These are phyloP conservation scores for Galerina sulciceps DNA, from an alignment of 768 basidiomycete genomes.

Conservation along the genomic window DNA sequence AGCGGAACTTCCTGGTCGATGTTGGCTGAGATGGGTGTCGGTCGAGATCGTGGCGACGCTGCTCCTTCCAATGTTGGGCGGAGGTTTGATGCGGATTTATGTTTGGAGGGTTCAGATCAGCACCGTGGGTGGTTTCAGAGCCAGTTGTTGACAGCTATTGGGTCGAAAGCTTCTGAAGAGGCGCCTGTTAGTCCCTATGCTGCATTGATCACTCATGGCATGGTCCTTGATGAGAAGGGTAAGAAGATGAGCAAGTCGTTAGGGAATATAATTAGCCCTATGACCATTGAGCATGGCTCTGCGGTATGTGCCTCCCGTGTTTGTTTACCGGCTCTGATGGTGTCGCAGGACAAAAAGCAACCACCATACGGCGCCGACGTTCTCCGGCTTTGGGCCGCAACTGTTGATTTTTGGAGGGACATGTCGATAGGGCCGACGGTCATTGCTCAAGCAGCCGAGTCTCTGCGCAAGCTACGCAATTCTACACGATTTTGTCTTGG, in stretches of 20 bases:
- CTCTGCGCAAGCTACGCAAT: slow-evolving; percentile 83
- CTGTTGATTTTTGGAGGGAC: slow-evolving; percentile 88
- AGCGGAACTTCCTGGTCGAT: slow-evolving; percentile 95
- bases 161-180: slow-evolving; percentile 39
- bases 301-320: slow-evolving; percentile 48
- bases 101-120: slow-evolving; percentile 95
- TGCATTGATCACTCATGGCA: slow-evolving; percentile 91
- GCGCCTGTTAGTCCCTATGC: slow-evolving; percentile 62
- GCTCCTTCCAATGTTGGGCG: slow-evolving; percentile 15
- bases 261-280: slow-evolving; percentile 89
- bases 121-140: slow-evolving; percentile 99
- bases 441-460: slow-evolving; percentile 75
- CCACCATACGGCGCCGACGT: slow-evolving; percentile 87
- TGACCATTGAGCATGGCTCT: slow-evolving; percentile 79
- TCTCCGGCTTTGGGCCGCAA: slow-evolving; percentile 89
- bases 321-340: neutral
- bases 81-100: slow-evolving; percentile 74
- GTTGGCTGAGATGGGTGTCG: slow-evolving; percentile 49
- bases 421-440: slow-evolving; percentile 83
- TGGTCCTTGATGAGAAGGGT: slow-evolving; percentile 90
- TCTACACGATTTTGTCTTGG: slow-evolving; percentile 87
- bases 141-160: slow-evolving; percentile 82
- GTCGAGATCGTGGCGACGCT: slow-evolving; percentile 19
- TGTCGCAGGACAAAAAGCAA: slow-evolving; percentile 62
- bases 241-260: slow-evolving; percentile 98